Evolutionary conservation across 352 stramenopile genomes (phyloP), one percentile per base, ranked within the genome.

Genomic region (Globisporangium irregulare): DNA sequence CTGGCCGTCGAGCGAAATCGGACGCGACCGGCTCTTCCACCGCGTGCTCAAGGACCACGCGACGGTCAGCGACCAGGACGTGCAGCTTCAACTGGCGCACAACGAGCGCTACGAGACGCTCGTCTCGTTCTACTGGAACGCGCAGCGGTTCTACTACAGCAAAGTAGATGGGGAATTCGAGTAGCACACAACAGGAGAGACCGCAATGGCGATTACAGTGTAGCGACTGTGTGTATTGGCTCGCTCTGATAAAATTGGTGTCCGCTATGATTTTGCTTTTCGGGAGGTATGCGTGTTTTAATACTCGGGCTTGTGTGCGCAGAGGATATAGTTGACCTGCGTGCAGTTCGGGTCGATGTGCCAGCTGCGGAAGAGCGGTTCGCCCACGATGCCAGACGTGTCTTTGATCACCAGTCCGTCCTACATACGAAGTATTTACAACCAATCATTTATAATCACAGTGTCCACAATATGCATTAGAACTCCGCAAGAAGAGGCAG

Each of bases 261-360:
- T 50, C 24, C 46, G 27, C 29, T 51, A 36, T 46, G 38, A 46
- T 32, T 58, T 15, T 27, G 1, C 10, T 22, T 18, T 36, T 18
- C 14, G 18, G n/a, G 6, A 58, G 12, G 41, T 43, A 14, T 32
- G 27, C 27, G 27, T 32, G 27, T 29, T 25, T 50, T 71, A 69
- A 25, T 79, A 66, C 53, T 76, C 59, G 24, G 79, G 77, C 64
- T 93, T 95, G 27, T 81, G 73, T 20, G 86, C 88, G 56, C 83
- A 92, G 60, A 95, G 69, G 68, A 94, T 90, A 75, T 95, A 95
- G 68, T 95, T 95, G 72, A 95, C 73, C 58, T 78, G 75, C 51
- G 80, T 92, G 72, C 82, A 93, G 59, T 78, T 90, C 20, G 81
- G 74, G 63, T 92, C 74, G 59, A 93, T 87, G 63, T 70, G 78